Evolutionary conservation across 176 grass and related monocot genomes (phyloP).

Genomic region (Canna indica): DNA sequence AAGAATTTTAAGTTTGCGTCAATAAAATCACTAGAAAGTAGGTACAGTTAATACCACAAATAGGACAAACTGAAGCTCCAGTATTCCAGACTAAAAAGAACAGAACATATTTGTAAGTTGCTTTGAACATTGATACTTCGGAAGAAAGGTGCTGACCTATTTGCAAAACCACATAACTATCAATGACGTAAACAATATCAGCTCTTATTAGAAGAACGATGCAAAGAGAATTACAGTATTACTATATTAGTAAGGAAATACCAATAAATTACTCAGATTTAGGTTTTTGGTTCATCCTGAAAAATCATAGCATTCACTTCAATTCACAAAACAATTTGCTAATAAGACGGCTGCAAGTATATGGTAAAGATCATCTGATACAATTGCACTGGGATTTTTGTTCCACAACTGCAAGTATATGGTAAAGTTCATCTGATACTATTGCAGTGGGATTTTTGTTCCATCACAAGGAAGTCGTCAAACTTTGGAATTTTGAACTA

Average conservation of each 20-base stretch:
- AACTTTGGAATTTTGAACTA: too few relatives aligned
- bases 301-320: background rate
- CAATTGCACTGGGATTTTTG: too few relatives aligned
- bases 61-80: background rate
- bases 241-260: background rate
- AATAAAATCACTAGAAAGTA: background rate
- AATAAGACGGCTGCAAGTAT: too few relatives aligned
- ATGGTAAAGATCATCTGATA: too few relatives aligned
- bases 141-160: background rate
- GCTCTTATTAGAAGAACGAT: background rate
- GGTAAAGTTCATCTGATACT: too few relatives aligned
- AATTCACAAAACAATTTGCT: too few relatives aligned
- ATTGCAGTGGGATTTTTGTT: too few relatives aligned
- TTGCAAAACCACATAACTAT: background rate
- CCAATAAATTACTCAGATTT: background rate
- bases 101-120: background rate
- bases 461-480: too few relatives aligned
- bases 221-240: too few relatives aligned
- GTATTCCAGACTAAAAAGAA: background rate
- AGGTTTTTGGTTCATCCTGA: background rate
- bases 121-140: background rate
- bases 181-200: background rate
- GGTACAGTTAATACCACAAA: background rate
- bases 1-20: background rate
- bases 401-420: too few relatives aligned